Base-by-base conservation (phyloP, 192 early-diverging fungal species). In the Linnemannia hyalina region DNA sequence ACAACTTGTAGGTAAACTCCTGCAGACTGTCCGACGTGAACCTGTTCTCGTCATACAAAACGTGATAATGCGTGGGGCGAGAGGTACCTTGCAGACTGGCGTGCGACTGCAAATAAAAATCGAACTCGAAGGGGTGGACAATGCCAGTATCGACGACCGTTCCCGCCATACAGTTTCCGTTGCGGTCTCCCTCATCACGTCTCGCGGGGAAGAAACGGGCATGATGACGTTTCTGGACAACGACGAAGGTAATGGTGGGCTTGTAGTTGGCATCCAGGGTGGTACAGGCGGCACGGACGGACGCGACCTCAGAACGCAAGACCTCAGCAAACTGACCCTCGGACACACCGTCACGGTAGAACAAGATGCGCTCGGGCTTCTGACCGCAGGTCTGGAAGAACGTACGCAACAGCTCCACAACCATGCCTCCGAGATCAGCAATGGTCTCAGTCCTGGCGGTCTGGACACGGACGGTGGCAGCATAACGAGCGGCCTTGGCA, bases 1-100 rank as follows among this genome's bases (percentile, higher is more conserved):
- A 99, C 44, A 99, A 89, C n/a, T 94, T 90, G 88, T 97, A 99
- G 0, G 98, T 97, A 6, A 99, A 90, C 55, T 95, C 92, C 85
- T 98, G 97, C 26, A 99, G 84, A 23, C 90, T 86, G 77, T 99
- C 97, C 1, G 95, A 78, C 3, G 92, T 91, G 41, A 97, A 96
- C 2, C 89, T 81, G 84, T 96, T 96, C 26, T 99, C 97, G 78
- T 99, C 97, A 69, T 94, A 91, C 23, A 99, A 88, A 16, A 98
- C 97, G 68, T 95, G 94, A 92, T 99, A 99, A 83, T 97, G 96
- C 0, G 96, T 96, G 0, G 98, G 97, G n/a, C 97, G 94, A 10
- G 96, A 97, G 0, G 97, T 98, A 49, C 98, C 98, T 80, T 99
- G 97, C 38, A 98, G 91, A 32, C 97, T 97, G 3, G 95, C 93